A percentile compares a stretch with the other conserved stretches of the same genome.
These are phyloP conservation scores for Podospora sp. DNA, from an alignment of 495 filamentous ascomycete genomes.

Conservation along the genomic window DNA sequence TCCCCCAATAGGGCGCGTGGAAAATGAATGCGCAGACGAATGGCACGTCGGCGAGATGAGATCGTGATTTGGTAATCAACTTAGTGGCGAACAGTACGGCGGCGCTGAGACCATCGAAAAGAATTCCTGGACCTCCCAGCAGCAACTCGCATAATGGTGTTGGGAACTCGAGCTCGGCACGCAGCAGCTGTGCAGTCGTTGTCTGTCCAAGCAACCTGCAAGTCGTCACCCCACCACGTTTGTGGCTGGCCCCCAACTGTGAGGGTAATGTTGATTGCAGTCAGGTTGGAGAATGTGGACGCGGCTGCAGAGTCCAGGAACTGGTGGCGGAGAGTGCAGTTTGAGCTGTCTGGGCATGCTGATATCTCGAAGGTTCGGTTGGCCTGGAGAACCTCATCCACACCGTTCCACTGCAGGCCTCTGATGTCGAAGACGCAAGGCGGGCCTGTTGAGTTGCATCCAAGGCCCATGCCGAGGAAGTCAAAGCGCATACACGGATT, in stretches of 20 bases:
- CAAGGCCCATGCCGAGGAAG: conserved; percentile 43
- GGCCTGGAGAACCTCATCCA: conserved; percentile 27
- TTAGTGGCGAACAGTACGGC: background rate
- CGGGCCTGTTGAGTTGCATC: conserved; percentile 41
- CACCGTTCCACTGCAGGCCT: conserved; percentile 36
- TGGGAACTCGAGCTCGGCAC: conserved; percentile 42
- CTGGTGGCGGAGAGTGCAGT: conserved; percentile 40
- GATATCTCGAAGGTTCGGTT: conserved; percentile 35
- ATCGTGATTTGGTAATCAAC: background rate
- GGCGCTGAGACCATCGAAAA: conserved; percentile 31
- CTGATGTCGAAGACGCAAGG: conserved; percentile 46
- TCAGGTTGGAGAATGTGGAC: conserved; percentile 40
- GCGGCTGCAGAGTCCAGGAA: conserved; percentile 29
- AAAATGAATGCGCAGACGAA: conserved; percentile 16
- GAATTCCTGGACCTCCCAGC: conserved; percentile 10
- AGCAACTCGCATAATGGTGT: conserved; percentile 29
- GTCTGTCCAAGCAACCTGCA: conserved; percentile 47
- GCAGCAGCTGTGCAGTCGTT: conserved; percentile 41
- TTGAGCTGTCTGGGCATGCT: conserved; percentile 33
- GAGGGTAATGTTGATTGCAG: conserved; percentile 41
- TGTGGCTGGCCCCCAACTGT: conserved; percentile 32
- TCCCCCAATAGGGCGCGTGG: conserved; percentile 16
- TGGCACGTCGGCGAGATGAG: background rate
- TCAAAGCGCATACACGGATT: conserved; percentile 47
- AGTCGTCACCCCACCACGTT: conserved; percentile 49